Evolutionary conservation across 1,284 basidiomycete species (phyloP), one percentile per base, ranked within the genome.

Genomic region (Neolentinus lepideus): DNA sequence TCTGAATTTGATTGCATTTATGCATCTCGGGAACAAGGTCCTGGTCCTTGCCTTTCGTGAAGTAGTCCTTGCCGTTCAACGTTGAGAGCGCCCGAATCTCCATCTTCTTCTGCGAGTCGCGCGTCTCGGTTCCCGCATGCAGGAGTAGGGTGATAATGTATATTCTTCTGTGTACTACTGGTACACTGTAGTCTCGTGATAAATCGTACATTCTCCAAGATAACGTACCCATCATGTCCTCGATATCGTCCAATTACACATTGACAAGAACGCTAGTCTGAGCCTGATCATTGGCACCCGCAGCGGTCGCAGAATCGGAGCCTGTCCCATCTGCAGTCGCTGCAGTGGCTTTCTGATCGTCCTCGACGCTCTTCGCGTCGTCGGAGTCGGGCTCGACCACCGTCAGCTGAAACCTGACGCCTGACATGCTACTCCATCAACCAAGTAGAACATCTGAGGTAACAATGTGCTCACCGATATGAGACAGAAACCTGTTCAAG

Each of bases 91-190:
- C 88, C 16, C 88, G 80, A 29, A 91, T 74, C 71, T 92, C 89
- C 88, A 93, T 94, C 70, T 83, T 82, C 62, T 81, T 81, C 67
- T 92, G 90, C 2, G 88, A 80, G 64, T 94, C 92, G 59, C 81
- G 78, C 43, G 84, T 94, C 67, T 92, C 88, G 1, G 92, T 93
- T 36, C 93, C 93, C 85, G 94, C 87, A 68, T 95, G 94, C 1
- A 94, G 94, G 19, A 96, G 78, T 11, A 96, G 76, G 16, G 87
- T 88, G 59, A 92, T 84, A 62, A 92, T 87, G 27, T 43, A 43
- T 21, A 43, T 43, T n/a, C 16, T 6, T 43, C 38, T 16, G 19
- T 43, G 16, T 16, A 16, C n/a, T n/a, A n/a, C n/a, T n/a, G n/a
- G n/a, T n/a, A n/a, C n/a, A 8, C 8, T 43, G n/a, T 16, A n/a